Percentiles rank a stretch among this genome's conserved stretches.
Evolutionary conservation across 2,329 filamentous ascomycete species (phyloP).

Genomic region (Ploettnerulaceae sp.): DNA sequence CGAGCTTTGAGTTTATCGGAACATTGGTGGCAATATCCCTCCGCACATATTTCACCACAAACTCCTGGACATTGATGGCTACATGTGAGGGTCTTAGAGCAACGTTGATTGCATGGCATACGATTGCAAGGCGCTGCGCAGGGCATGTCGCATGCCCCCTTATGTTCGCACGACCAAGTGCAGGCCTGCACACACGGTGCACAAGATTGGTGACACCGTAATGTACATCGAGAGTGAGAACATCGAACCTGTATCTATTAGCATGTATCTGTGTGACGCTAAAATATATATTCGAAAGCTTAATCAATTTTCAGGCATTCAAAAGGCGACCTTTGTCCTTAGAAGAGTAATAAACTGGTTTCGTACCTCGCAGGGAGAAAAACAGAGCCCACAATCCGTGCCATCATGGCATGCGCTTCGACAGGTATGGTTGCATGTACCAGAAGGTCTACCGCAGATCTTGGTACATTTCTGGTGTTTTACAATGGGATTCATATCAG

Average conservation of each 20-base stretch:
- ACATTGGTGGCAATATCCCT: conserved; percentile 54
- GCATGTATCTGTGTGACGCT: too few relatives aligned
- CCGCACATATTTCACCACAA: conserved; percentile 54
- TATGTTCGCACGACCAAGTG: conserved; percentile 51
- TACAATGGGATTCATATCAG: conserved; percentile 6
- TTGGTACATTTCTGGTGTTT: conserved; percentile 46
- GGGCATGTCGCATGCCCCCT: conserved; percentile 37
- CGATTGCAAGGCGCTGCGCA: conserved; percentile 65
- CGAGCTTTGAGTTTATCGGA: conserved; percentile 22
- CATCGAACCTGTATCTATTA: conserved; percentile 59
- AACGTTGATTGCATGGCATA: conserved; percentile 53
- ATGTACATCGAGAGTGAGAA: conserved; percentile 41
- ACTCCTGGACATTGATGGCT: background rate
- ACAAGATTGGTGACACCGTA: conserved; percentile 55
- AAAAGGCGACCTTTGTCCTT: too few relatives aligned
- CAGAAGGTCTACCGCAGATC: conserved; percentile 37
- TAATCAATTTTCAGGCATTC: background rate
- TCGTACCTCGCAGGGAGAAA: conserved; percentile 44
- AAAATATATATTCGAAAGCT: too few relatives aligned
- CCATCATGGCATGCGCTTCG: conserved; percentile 6
- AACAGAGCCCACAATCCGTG: background rate
- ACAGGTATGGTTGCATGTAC: conserved; percentile 55
- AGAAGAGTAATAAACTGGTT: too few relatives aligned
- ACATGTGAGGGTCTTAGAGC: background rate
- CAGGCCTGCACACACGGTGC: conserved; percentile 55